Percentiles rank a stretch among this genome's conserved stretches.
phyloP scores from a whole-genome alignment of 305 asterid species.

The Fraxinus sp. region DNA sequence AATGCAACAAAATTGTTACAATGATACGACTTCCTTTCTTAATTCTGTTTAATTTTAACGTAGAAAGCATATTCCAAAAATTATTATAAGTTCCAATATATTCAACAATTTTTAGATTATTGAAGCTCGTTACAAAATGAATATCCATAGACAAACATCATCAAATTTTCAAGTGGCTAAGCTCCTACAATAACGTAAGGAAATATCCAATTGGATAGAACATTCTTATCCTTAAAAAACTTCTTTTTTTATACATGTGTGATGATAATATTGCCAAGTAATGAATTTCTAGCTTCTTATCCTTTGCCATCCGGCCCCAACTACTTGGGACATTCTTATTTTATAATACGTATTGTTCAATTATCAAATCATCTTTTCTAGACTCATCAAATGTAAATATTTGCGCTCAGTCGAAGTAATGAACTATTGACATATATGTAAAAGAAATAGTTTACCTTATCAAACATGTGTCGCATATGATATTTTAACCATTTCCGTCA shows the following conservation, averaged over 20 bases:
- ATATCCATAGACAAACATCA: not conserved
- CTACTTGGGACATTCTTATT: not conserved
- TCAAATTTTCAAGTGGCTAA: not conserved
- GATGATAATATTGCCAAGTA: conserved; percentile 37
- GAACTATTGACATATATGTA: not conserved
- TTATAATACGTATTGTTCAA: not conserved
- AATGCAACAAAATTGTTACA: not conserved
- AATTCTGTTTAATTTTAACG: not conserved
- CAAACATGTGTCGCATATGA: not conserved
- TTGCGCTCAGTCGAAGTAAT: not conserved
- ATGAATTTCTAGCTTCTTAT: conserved; percentile 29
- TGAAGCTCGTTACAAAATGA: not conserved
- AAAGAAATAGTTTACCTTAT: not conserved
- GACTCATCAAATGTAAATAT: not conserved
- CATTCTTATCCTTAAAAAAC: conserved; percentile 28
- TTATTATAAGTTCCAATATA: not conserved
- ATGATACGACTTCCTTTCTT: not conserved
- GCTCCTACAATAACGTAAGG: not conserved
- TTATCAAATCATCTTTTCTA: not conserved
- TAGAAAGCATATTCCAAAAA: not conserved
- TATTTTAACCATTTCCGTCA: not conserved
- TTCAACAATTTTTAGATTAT: not conserved
- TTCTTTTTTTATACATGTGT: not conserved
- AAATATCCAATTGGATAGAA: conserved; percentile 22
- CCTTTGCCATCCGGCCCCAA: conserved; percentile 20